Evolutionary conservation across 2,329 filamentous ascomycete species (phyloP), one percentile per base, ranked within the genome.

Genomic region (Aspergillus sp.): DNA sequence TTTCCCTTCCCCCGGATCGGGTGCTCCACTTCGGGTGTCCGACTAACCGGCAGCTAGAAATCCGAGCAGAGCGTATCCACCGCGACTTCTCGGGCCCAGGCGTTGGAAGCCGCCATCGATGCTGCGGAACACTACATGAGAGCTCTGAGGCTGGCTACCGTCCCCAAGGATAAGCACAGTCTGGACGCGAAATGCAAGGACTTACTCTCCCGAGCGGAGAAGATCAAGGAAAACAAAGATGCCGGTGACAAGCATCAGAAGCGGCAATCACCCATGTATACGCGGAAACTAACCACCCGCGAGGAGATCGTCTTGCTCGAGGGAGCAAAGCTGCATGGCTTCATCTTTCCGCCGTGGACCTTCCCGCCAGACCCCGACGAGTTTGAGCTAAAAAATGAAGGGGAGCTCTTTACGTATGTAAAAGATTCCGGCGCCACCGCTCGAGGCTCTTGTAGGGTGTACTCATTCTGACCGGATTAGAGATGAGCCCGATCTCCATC

Each of bases 331-430:
- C 69, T 98, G 13, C 85, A 94, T 52, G 85, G 82, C 1, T 82
- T 78, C 49, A 70, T 81, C 13, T 96, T 94, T 45, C 86, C 82
- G 8, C 86, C 83, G 0, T 98, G 91, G 91, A 72, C 72, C n/a
- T 60, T 59, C 2, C 66, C 76, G 16, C 80, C 84, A 1, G 53
- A 58, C 3, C 55, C 71, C 0, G 57, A 68, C 4, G 74, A 82
- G 17, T 94, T 95, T 45, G 57, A 67, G 19, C 57, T 69, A 16
- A 44, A 53, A 4, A 54, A 67, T 3, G 68, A 66, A n/a, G 63
- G 66, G 24, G 56, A 60, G 5, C 54, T 63, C n/a, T 94, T 80
- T 53, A 70, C 62, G 82, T 85, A 69, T 44, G 72, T 65, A 14
- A 22, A 29, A 32, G 15, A 13, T n/a, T 22, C 29, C 24, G 8